Evolutionary conservation across 805 yeast genomes (phyloP), one percentile per base, ranked within the genome.

Genomic region (Wickerhamomyces alni): DNA sequence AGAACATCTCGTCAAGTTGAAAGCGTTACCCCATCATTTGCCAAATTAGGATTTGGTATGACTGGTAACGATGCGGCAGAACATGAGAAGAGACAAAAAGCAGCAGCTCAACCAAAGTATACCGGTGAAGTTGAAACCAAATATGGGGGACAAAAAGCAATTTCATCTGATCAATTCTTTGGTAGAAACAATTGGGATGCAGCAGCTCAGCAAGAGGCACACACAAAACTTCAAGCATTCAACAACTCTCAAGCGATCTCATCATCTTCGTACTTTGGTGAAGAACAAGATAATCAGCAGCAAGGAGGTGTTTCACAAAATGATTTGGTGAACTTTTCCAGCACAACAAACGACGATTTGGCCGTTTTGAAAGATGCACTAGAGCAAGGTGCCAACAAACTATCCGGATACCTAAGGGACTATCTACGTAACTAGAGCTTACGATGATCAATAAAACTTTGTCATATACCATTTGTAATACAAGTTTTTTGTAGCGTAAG

Each of bases 111-210:
- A 33, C 76, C 74, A 39, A 70, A 72, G 50, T 83, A 83, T 58
- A 78, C 87, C 1, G 93, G 93, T 28, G 81, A 80, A 48, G 84
- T 84, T 24, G 78, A 76, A 29, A 70, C 68, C 54, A 86, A 87
- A 66, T 93, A 75, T 58, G 97, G 97, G 41, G 68, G 67, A 30
- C 96, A 89, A 60, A 91, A 87, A 72, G 96, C 89, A 35, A 93
- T 93, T 47, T 93, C 98, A 0, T 89, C 97, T 2, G 98, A 93
- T 63, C 94, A 89, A 66, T 78, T 76, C 55, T 93, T 93, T 62
- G 96, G 96, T 16, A 80, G 95, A 55, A 91, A 89, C 32, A 67
- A 79, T 19, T 87, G 75, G 55, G 97, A 87, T 54, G 83, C 84
- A 48, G 70, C 69, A 2, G 85, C 86, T 30, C 82, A 82, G 40